Evolutionary conservation across 805 yeast genomes (phyloP).

Genomic region (Nakazawaea siamensis): DNA sequence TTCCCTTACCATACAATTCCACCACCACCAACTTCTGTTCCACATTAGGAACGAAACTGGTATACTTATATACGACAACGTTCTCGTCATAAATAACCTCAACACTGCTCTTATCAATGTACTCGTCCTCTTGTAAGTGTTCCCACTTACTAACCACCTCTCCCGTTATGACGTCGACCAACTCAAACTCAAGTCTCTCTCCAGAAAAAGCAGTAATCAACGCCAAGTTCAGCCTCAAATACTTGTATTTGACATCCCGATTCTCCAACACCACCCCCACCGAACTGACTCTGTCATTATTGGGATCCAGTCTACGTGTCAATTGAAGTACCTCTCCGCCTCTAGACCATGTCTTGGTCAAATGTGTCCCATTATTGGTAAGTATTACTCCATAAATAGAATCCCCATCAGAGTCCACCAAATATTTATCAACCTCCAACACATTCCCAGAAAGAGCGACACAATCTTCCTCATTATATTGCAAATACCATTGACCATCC

Average conservation of each 20-base stretch:
- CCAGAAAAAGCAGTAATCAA: conserved; percentile 40
- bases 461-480: too few relatives aligned
- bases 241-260: conserved; percentile 75
- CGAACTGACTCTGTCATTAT: conserved; percentile 38
- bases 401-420: too few relatives aligned
- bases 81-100: conserved; percentile 73
- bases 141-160: conserved; percentile 44
- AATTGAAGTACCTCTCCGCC: conserved; percentile 1
- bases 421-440: too few relatives aligned
- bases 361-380: too few relatives aligned
- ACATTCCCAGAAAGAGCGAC: too few relatives aligned
- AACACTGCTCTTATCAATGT: too few relatives aligned
- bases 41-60: conserved; percentile 35
- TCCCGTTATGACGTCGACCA: conserved; percentile 70
- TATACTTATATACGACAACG: conserved; percentile 69
- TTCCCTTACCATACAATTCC: conserved; percentile 66
- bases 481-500: too few relatives aligned
- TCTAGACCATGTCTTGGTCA: conserved; percentile 15
- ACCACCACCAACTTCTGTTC: conserved; percentile 57
- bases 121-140: too few relatives aligned
- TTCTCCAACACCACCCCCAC: conserved; percentile 64
- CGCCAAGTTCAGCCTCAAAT: conserved; percentile 61
- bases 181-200: too few relatives aligned
- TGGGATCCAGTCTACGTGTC: conserved; percentile 26
- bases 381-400: too few relatives aligned